Evolutionary conservation across 2,329 filamentous ascomycete genomes (phyloP).

Genomic region (Monilinia fructigena): DNA sequence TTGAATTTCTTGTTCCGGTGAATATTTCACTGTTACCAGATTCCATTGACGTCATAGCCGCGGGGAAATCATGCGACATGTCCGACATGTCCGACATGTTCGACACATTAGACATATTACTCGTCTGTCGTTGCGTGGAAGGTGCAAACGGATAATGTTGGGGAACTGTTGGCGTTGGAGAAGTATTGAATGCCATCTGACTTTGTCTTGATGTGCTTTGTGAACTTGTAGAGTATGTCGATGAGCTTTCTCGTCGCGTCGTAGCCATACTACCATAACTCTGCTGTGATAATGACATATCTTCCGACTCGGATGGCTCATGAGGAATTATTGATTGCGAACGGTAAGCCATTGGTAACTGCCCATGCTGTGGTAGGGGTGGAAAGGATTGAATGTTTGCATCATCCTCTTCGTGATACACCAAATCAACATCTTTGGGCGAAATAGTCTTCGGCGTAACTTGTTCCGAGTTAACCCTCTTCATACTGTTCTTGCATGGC

Average conservation of each 20-base stretch:
- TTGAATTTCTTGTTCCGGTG: constrained; percentile 33
- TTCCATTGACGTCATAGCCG: constrained; percentile 44
- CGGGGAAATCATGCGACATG: constrained; percentile 37
- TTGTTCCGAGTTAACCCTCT: constrained; percentile 41
- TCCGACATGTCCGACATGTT: constrained; percentile 35
- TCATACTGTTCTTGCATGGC: constrained; percentile 45
- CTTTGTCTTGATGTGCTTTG: constrained; percentile 36
- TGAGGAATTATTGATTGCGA: constrained; percentile 33
- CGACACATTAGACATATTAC: constrained; percentile 30
- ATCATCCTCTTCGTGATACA: constrained; percentile 78
- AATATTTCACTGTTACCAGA: constrained; percentile 43
- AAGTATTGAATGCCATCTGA: constrained; percentile 49
- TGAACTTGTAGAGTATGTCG: constrained; percentile 38
- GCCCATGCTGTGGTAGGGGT: constrained; percentile 44
- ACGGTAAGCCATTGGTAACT: constrained; percentile 43
- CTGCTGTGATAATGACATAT: constrained; percentile 40
- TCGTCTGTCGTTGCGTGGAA: constrained; percentile 33
- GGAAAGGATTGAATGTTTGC: constrained; percentile 68
- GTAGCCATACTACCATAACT: constrained; percentile 46
- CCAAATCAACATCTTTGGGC: constrained; percentile 85
- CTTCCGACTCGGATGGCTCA: constrained; percentile 39
- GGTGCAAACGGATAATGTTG: constrained; percentile 40
- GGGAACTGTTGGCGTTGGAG: constrained; percentile 40
- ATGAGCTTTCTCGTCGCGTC: constrained; percentile 43
- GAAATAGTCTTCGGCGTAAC: constrained; percentile 83